phyloP scores from a whole-genome alignment of 2,329 filamentous ascomycete genomes.

The Fusarium sp. region DNA sequence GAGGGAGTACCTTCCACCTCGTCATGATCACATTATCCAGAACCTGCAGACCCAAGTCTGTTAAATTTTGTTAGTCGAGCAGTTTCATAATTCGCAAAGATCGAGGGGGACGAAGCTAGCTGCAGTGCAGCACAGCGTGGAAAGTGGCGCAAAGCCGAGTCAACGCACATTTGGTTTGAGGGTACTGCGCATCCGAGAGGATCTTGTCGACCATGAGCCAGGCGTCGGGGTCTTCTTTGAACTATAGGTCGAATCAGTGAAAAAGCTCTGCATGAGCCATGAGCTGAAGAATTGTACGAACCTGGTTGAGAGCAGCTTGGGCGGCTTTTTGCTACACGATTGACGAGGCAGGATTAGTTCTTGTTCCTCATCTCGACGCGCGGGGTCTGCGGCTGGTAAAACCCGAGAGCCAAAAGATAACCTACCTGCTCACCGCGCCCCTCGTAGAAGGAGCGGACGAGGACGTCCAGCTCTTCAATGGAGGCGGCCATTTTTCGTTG shows the following conservation, averaged over 20 bases:
- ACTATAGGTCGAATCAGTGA: slow-evolving; percentile 64
- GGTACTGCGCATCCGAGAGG: slow-evolving; percentile 89
- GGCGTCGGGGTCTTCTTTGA: slow-evolving; percentile 98
- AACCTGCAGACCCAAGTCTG: slow-evolving; percentile 93
- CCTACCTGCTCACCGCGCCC: slow-evolving; percentile 91
- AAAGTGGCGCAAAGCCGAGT: slow-evolving; percentile 30
- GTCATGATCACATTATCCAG: slow-evolving; percentile 99
- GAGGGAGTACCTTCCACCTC: slow-evolving; percentile 96
- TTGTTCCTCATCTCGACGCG: slow-evolving; percentile 31
- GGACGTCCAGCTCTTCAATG: slow-evolving; percentile 95
- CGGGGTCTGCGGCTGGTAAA: slow-evolving; percentile 39
- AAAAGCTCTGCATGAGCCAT: not conserved
- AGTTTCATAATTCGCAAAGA: slow-evolving; percentile 11
- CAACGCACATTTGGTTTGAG: slow-evolving; percentile 92
- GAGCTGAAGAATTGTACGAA: slow-evolving; percentile 58
- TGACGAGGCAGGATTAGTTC: slow-evolving; percentile 39
- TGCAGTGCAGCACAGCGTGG: slow-evolving; percentile 2
- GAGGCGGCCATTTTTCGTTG: slow-evolving; percentile 70
- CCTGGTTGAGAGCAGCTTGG: slow-evolving; percentile 92
- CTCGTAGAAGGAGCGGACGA: slow-evolving; percentile 97
- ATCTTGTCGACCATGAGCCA: slow-evolving; percentile 99
- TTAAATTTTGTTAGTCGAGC: slow-evolving; percentile 44
- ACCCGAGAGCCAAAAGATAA: slow-evolving; percentile 19
- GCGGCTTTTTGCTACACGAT: slow-evolving; percentile 90
- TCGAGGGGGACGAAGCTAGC: not conserved